Evolutionary conservation across 495 filamentous ascomycete genomes (phyloP).

Genomic region (Daldinia concentrica): DNA sequence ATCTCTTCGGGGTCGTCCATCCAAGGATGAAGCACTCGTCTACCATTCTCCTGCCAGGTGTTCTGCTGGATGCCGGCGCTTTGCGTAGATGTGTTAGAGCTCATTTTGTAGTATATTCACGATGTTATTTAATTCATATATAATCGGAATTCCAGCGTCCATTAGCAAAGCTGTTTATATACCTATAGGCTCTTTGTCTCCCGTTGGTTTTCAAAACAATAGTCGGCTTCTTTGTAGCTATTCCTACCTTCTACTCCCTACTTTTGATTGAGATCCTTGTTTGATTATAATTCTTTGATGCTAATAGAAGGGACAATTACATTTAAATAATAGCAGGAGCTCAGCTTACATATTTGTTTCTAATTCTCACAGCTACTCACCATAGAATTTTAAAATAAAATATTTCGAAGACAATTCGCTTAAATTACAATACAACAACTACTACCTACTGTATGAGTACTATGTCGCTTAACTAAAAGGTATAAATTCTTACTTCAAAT

Average conservation of each 20-base stretch:
- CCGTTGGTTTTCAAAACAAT: background rate
- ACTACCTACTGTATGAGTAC: no score
- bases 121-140: background rate
- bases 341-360: background rate
- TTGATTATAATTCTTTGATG: background rate
- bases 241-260: background rate
- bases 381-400: background rate
- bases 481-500: no score
- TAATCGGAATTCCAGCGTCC: background rate
- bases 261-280: background rate
- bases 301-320: background rate
- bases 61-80: background rate
- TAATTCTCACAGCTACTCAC: background rate
- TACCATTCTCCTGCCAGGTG: background rate
- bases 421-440: no score
- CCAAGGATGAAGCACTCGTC: background rate
- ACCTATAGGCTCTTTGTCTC: slow-evolving; percentile 7
- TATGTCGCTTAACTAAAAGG: no score
- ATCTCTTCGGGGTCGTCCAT: slow-evolving; percentile 25
- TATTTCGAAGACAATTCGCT: background rate
- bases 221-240: background rate
- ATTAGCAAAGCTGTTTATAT: background rate
- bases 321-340: background rate
- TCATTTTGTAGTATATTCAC: slow-evolving; percentile 2
- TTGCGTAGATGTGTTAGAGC: background rate